Base-by-base conservation (phyloP, 495 filamentous ascomycete genomes). In the Umbilicaria muhlenbergii region DNA sequence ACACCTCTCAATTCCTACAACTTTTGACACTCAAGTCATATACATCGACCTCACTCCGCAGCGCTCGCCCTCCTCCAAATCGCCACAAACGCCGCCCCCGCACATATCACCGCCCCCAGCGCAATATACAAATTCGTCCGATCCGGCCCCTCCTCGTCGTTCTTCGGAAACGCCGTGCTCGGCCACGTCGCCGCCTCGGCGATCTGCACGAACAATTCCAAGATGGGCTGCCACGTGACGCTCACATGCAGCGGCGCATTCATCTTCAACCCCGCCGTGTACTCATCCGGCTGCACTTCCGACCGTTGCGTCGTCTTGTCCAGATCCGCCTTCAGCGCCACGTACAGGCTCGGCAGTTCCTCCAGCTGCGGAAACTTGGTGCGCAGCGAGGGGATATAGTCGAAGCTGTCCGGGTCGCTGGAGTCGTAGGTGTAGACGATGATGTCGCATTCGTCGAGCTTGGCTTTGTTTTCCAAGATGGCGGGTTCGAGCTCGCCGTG, bases 391-490 rank as follows among this genome's bases (percentile, higher is more conserved):
- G 87, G 79, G 34, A 98, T 86, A 54, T 95, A 88, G 1, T 81
- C 73, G 61, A 95, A 98, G 10, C 85, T 93, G 54, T 94, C 86
- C 0, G 92, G 87, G 43, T 96, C 87, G 2, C 84, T 87, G 4
- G 89, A 95, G 61, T 98, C 91, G 63, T 96, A 98, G 3, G 86
- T 80, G 62, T 94, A 98, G 53, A 86, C 91, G 24, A 96, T 71
- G 19, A 96, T 73, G 59, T 98, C 91, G 60, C 87, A 94, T 3
- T 84, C 77, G 56, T 92, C 84, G n/a, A 98, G 67, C 57, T 91
- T 93, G 24, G 76, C 75, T 52, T 81, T 75, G 62, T 98, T 96
- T 40, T 95, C 91, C 1, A 98, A 64, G 39, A 96, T 83, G 16
- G 91, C 88, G 0, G 86, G 83, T 52, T 96, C 91, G 34, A 93